Evolutionary conservation across 805 yeast species (phyloP).

Genomic region (Saturnispora gosingensis): DNA sequence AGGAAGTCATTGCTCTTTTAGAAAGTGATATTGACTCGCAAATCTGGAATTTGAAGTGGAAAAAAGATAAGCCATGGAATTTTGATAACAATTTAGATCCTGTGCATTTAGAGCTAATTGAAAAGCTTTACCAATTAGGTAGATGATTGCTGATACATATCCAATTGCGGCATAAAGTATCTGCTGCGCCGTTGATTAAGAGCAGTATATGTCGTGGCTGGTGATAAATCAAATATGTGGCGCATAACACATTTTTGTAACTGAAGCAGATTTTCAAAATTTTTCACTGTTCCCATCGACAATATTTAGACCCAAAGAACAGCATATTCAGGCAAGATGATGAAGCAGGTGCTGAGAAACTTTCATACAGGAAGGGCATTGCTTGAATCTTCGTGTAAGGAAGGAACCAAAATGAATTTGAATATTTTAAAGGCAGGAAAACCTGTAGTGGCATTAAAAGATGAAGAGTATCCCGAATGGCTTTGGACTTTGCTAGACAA

Average conservation of each 20-base stretch:
- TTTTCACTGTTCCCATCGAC: not conserved
- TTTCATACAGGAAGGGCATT: slow-evolving; percentile 15
- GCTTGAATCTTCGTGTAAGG: slow-evolving; percentile 44
- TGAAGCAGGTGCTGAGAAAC: slow-evolving; percentile 11
- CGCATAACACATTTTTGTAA: not conserved
- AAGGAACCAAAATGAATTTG: slow-evolving; percentile 66
- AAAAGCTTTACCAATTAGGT: not conserved
- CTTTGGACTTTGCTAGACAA: slow-evolving; percentile 77
- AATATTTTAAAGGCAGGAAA: slow-evolving; percentile 72
- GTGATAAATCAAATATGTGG: not conserved
- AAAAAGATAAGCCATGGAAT: not conserved
- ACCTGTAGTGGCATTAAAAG: slow-evolving; percentile 82
- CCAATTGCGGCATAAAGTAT: not conserved
- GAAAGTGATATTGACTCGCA: not conserved
- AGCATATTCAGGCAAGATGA: not conserved
- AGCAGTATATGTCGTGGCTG: not conserved
- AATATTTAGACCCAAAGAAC: not conserved
- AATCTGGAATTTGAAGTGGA: not conserved
- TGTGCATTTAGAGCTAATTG: not conserved
- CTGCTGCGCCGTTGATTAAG: not conserved
- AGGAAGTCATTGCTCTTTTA: not conserved
- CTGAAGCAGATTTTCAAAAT: not conserved
- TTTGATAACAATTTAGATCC: not conserved
- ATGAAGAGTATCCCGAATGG: slow-evolving; percentile 90
- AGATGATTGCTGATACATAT: not conserved